Conservation (phyloP, 805 yeast species). For the Monosporozyma aquatica region DNA sequence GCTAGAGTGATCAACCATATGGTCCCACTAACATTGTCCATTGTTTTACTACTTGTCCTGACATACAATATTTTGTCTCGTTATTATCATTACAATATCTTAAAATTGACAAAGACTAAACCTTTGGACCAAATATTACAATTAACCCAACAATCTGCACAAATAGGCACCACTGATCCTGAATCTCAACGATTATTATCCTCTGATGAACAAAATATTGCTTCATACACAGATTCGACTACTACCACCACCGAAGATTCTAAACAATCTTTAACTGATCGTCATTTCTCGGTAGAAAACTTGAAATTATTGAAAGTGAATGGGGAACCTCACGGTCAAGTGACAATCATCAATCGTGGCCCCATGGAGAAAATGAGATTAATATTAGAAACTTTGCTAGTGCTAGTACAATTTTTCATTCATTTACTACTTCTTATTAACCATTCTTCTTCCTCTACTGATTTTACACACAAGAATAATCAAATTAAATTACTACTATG, state of each 20-base stretch:
- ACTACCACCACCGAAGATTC: background rate
- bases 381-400: conserved; percentile 39
- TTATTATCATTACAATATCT: conserved; percentile 15
- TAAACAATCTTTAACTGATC: conserved; percentile 33
- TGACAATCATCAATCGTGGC: conserved; percentile 40
- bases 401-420: conserved; percentile 33
- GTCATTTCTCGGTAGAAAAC: conserved; percentile 57
- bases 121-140: conserved; percentile 14
- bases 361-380: conserved; percentile 47
- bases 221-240: background rate
- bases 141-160: conserved; percentile 3
- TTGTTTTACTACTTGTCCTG: background rate
- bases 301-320: conserved; percentile 45
- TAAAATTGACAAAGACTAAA: conserved; percentile 12
- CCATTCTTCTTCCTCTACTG: conserved; percentile 5
- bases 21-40: background rate
- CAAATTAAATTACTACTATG: conserved; percentile 22
- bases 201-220: conserved; percentile 2
- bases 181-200: background rate
- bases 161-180: background rate
- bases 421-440: conserved; percentile 28
- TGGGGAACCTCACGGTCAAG: conserved; percentile 53
- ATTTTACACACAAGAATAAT: conserved; percentile 13
- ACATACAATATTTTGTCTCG: conserved; percentile 12
- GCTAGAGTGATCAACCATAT: conserved; percentile 9